phyloP scores from a whole-genome alignment of 2,329 filamentous ascomycete species.

The Paramyrothecium sp. region DNA sequence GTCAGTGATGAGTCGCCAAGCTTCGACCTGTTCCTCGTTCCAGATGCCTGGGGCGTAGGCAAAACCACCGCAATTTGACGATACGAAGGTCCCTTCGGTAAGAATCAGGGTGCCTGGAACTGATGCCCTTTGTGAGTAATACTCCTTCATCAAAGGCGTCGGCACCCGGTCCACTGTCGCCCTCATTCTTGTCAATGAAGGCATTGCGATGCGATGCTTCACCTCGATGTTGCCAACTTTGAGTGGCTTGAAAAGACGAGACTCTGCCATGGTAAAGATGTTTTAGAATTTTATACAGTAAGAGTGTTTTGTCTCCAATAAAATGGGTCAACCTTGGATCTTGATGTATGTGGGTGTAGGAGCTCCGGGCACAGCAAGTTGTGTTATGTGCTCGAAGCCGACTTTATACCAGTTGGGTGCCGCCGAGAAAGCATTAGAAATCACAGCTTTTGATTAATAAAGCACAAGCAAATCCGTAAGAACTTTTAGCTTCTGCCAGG shows the following conservation, averaged over 20 bases:
- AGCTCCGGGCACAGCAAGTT: no score
- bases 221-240: conserved; percentile 36
- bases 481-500: no score
- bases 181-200: conserved; percentile 55
- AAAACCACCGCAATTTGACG: conserved; percentile 28
- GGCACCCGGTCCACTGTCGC: conserved; percentile 33
- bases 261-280: conserved; percentile 10
- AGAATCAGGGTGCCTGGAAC: conserved; percentile 42
- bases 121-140: conserved; percentile 43
- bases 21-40: conserved; percentile 51
- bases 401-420: no score
- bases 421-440: no score
- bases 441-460: no score
- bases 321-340: background rate
- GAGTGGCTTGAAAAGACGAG: conserved; percentile 40
- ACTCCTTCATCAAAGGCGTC: conserved; percentile 35
- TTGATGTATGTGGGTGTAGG: no score
- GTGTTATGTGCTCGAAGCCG: no score
- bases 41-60: conserved; percentile 58
- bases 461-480: no score
- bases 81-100: conserved; percentile 43
- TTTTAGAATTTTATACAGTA: background rate
- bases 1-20: conserved; percentile 61
- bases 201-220: conserved; percentile 49
- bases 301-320: background rate